Percentiles rank a stretch among this genome's conserved stretches.
Conservation (phyloP, 495 filamentous ascomycete genomes). For the Trypethelium eluteriae region DNA sequence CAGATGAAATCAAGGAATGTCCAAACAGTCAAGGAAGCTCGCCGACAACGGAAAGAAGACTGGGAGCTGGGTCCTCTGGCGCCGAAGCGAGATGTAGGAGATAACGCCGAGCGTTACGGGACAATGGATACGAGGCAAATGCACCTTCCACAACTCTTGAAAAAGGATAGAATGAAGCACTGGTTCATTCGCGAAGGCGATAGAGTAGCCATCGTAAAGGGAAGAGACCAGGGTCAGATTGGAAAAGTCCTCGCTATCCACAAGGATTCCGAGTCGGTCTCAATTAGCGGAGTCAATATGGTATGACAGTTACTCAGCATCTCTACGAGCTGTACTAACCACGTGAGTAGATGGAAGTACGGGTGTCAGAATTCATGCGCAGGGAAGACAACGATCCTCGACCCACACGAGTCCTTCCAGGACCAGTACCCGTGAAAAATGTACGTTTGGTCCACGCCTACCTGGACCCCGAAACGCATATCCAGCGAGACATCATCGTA, state of each 20-base stretch:
- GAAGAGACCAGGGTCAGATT: slow-evolving; percentile 74
- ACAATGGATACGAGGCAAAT: slow-evolving; percentile 41
- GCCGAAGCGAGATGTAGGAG: slow-evolving; percentile 59
- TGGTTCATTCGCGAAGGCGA: slow-evolving; percentile 54
- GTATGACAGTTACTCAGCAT: slow-evolving; percentile 36
- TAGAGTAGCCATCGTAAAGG: slow-evolving; percentile 68
- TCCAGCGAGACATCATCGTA: slow-evolving; percentile 64
- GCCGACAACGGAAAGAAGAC: slow-evolving; percentile 51
- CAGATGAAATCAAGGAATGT: slow-evolving; percentile 20
- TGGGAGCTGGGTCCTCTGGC: slow-evolving; percentile 68
- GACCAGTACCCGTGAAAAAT: slow-evolving; percentile 55
- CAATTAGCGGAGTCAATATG: slow-evolving; percentile 57
- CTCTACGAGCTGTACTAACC: background rate
- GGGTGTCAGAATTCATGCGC: slow-evolving; percentile 49
- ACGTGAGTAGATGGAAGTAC: slow-evolving; percentile 49
- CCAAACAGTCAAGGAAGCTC: slow-evolving; percentile 29
- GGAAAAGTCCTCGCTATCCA: slow-evolving; percentile 56
- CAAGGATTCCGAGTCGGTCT: slow-evolving; percentile 48
- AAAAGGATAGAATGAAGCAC: slow-evolving; percentile 43
- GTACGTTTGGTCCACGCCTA: slow-evolving; percentile 77
- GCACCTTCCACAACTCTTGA: slow-evolving; percentile 35
- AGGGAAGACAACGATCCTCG: slow-evolving; percentile 35
- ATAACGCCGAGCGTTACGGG: slow-evolving; percentile 43
- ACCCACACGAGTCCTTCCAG: slow-evolving; percentile 40
- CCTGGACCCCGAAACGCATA: slow-evolving; percentile 52